Evolutionary conservation across 345 rosid species (phyloP).

Genomic region (Rhodamnia rubescens): DNA sequence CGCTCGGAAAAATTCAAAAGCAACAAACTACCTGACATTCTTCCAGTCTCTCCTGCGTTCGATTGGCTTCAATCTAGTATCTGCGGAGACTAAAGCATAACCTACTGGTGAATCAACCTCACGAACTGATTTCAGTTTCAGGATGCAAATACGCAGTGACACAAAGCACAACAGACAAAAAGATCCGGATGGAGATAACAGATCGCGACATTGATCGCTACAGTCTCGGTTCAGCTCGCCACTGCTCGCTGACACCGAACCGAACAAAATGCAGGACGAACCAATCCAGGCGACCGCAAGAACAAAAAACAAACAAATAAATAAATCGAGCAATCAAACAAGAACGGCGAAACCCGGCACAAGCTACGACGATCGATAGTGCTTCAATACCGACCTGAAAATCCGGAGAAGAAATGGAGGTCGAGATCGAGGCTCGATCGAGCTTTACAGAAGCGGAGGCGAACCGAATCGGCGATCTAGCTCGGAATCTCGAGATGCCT

Average conservation of each 20-base stretch:
- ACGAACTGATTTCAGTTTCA: background rate
- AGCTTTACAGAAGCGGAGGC: background rate
- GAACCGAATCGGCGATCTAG: background rate
- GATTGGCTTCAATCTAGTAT: background rate
- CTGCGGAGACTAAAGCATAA: background rate
- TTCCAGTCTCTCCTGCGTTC: background rate
- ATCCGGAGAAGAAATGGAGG: background rate
- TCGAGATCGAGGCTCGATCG: too few relatives aligned
- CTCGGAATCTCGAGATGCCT: background rate
- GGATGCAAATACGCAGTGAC: background rate
- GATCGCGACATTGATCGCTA: background rate
- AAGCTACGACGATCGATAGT: background rate
- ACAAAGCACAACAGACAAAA: background rate
- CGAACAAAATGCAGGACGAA: background rate
- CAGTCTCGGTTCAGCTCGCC: background rate
- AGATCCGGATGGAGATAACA: background rate
- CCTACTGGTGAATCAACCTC: background rate
- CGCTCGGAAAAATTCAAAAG: background rate
- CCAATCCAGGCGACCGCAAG: background rate
- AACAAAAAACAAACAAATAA: background rate
- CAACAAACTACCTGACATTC: background rate
- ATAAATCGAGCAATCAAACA: background rate
- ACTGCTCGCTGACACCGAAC: background rate
- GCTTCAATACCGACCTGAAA: background rate
- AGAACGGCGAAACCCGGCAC: background rate